phyloP scores from a whole-genome alignment of 2,329 filamentous ascomycete species.

The Sporothrix protearum region DNA sequence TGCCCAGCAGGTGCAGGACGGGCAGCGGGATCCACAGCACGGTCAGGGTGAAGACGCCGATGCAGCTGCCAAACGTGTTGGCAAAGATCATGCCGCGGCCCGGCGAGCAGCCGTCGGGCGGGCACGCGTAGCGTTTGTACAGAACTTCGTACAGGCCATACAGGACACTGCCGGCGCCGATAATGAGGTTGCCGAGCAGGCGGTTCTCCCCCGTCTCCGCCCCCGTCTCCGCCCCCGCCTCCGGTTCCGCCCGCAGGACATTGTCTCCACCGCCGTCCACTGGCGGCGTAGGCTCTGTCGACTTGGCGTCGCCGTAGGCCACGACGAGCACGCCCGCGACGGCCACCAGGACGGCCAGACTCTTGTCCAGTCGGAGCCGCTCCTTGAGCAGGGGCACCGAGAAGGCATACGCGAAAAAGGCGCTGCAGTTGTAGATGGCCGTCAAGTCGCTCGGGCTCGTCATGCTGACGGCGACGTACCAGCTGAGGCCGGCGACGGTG shows the following conservation, averaged over 20 bases:
- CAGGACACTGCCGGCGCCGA: conserved; percentile 82
- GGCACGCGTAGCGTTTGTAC: conserved; percentile 91
- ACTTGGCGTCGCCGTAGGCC: conserved; percentile 75
- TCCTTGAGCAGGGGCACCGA: conserved; percentile 87
- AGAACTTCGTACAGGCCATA: conserved; percentile 97
- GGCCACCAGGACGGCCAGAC: conserved; percentile 78
- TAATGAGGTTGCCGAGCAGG: conserved; percentile 83
- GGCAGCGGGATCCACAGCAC: conserved; percentile 93
- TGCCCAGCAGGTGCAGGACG: conserved; percentile 70
- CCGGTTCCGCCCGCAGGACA: too few relatives aligned
- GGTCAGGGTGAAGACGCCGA: conserved; percentile 78
- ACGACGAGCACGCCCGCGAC: conserved; percentile 91
- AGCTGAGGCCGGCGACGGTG: conserved; percentile 85
- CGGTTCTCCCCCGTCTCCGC: conserved; percentile 52
- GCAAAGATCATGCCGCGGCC: conserved; percentile 94
- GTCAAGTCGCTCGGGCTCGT: conserved; percentile 92
- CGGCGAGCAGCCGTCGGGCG: conserved; percentile 79
- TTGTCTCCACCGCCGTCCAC: too few relatives aligned
- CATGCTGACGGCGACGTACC: conserved; percentile 92
- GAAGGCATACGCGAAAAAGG: conserved; percentile 98
- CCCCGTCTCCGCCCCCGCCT: conserved; percentile 1
- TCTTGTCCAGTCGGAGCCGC: conserved; percentile 77
- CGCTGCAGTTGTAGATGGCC: conserved; percentile 98
- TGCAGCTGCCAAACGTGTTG: conserved; percentile 83
- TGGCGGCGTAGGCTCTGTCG: too few relatives aligned